These are phyloP conservation scores for Saccharomycopsis olivae DNA, from an alignment of 805 yeast species.

Conservation along the genomic window DNA sequence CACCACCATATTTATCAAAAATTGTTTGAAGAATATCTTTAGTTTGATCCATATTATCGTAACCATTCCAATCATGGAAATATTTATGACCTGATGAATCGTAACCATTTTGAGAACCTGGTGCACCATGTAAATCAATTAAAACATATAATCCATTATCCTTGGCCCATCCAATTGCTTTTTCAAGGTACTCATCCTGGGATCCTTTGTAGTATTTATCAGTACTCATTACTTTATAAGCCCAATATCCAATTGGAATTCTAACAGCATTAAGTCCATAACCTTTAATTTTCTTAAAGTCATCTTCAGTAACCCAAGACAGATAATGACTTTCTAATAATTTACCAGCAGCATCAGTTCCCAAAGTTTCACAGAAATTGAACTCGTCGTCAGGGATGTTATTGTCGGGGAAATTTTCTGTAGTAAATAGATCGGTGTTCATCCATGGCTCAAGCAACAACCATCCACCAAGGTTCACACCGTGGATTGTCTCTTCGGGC, in stretches of 20 bases:
- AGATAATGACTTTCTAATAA: conserved; percentile 45
- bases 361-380: conserved; percentile 39
- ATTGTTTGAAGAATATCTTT: conserved; percentile 39
- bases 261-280: conserved; percentile 60
- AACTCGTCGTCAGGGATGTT: conserved; percentile 53
- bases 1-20: conserved; percentile 43
- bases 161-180: conserved; percentile 61
- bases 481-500: conserved; percentile 22
- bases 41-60: conserved; percentile 33
- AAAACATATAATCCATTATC: conserved; percentile 51
- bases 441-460: conserved; percentile 60
- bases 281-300: conserved; percentile 38
- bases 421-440: conserved; percentile 47
- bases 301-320: conserved; percentile 48
- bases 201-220: conserved; percentile 38
- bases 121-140: conserved; percentile 73
- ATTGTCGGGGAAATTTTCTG: conserved; percentile 24
- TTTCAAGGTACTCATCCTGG: conserved; percentile 51
- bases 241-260: conserved; percentile 79
- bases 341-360: conserved; percentile 32
- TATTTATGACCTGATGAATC: conserved; percentile 67
- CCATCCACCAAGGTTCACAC: conserved; percentile 68
- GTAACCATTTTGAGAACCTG: conserved; percentile 82
- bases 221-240: conserved; percentile 34
- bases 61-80: conserved; percentile 31